Evolutionary conservation across 2,329 filamentous ascomycete genomes (phyloP), one percentile per base, ranked within the genome.

Genomic region (Fonsecaea monophora): DNA sequence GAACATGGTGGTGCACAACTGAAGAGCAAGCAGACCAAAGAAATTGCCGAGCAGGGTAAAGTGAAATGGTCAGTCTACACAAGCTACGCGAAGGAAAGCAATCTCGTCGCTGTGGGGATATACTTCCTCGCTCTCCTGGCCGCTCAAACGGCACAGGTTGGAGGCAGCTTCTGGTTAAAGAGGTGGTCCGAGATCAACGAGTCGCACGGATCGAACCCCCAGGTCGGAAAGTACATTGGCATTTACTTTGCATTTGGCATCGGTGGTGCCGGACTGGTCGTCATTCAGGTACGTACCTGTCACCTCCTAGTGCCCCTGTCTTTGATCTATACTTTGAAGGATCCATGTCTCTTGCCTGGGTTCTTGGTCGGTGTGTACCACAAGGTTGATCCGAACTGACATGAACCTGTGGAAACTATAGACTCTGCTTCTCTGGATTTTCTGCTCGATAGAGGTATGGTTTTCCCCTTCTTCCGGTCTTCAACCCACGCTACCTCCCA

Each of bases 381-480:
- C 30, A n/a, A 18, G 35, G 63, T 18, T 30, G 34, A 25, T 21
- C 21, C 25, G 15, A 18, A 55, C 69, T 70, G 62, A 70, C 64
- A 61, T 13, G 42, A 54, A 45, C 53, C 53, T 35, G 57, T 53
- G 32, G 37, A 18, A 35, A 35, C 35, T 48, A 6, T 62, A 73
- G 64, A 98, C 94, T 5, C 82, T 99, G 73, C 93, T 99, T 70
- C 84, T 99, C 34, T 99, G 95, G 95, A 98, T 99, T 72, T 98
- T 99, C 82, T 99, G 96, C 81, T 98, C 95, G 4, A 99, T 99
- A 70, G 95, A 99, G 86, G 90, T 92, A 82, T 75, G 83, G 77
- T 62, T 59, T 58, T 61, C 63, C 63, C 25, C 30, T 32, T 21
- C 18, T 15, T 30, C 30, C 30, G 6, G 34, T 32, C 53, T 21